Evolutionary conservation across 129 eudicot genomes (phyloP).

Genomic region (Silybum marianum): DNA sequence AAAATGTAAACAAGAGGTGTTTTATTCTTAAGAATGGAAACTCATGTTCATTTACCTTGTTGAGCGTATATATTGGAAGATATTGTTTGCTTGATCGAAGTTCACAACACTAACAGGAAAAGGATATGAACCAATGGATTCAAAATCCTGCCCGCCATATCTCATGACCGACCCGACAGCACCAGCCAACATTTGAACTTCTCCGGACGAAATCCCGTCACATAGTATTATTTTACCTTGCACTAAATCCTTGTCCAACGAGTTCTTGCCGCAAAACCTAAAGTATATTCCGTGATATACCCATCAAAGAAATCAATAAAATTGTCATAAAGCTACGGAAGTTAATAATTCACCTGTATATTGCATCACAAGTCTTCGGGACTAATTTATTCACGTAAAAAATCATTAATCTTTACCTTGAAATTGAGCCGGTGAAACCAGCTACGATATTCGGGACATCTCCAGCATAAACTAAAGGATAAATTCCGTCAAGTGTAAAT

Average conservation of each 20-base stretch:
- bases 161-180: no score
- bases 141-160: no score
- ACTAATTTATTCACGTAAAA: neutral
- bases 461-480: constrained; percentile 23
- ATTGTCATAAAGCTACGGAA: no score
- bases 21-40: neutral
- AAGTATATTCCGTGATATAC: neutral
- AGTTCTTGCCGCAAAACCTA: no score
- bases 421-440: constrained; percentile 19
- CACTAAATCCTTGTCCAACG: no score
- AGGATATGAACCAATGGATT: constrained; percentile 20
- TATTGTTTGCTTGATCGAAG: neutral
- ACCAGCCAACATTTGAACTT: no score
- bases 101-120: neutral
- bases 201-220: no score
- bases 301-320: neutral
- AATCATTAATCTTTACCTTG: constrained; percentile 17
- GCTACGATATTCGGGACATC: constrained; percentile 32
- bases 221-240: no score
- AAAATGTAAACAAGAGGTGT: neutral
- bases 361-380: neutral
- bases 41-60: constrained; percentile 8
- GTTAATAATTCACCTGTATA: neutral
- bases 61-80: neutral
- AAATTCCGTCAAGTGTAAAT: constrained; percentile 20